Conservation (phyloP, 257 asterid genomes). For the Knoxia roxburghii region DNA sequence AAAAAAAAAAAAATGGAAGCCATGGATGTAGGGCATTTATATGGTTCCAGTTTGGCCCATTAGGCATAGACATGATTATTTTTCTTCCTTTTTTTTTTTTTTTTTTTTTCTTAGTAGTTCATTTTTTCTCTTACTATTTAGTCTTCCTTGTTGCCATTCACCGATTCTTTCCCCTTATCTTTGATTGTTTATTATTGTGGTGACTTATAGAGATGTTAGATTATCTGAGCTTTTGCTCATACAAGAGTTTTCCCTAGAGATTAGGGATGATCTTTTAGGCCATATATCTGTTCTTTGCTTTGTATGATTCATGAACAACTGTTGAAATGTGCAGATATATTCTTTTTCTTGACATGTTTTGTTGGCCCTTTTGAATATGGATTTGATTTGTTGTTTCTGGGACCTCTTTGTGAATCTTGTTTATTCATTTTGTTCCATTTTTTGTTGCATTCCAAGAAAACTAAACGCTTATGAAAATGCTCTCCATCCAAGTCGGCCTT, state of each 20-base stretch:
- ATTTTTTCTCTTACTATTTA: neutral
- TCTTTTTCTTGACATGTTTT: neutral
- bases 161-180: constrained; percentile 17
- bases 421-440: too few species aligned
- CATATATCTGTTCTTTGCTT: constrained; percentile 10
- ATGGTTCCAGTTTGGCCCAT: constrained; percentile 26
- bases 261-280: constrained; percentile 20
- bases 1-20: constrained; percentile 35
- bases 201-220: constrained; percentile 20
- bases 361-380: neutral
- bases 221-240: constrained; percentile 14
- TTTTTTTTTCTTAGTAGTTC: constrained; percentile 12
- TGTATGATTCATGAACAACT: constrained; percentile 23
- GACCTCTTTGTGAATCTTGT: too few species aligned
- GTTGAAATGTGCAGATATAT: constrained; percentile 31
- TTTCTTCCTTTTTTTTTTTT: constrained; percentile 16
- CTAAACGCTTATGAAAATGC: too few species aligned
- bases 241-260: constrained; percentile 8
- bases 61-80: constrained; percentile 40
- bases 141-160: constrained; percentile 19
- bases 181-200: constrained; percentile 17
- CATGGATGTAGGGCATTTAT: constrained; percentile 23
- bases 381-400: too few species aligned
- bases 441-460: too few species aligned
- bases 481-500: too few species aligned